Conservation (phyloP, 331 rosid species). For the Acacia concinna region DNA sequence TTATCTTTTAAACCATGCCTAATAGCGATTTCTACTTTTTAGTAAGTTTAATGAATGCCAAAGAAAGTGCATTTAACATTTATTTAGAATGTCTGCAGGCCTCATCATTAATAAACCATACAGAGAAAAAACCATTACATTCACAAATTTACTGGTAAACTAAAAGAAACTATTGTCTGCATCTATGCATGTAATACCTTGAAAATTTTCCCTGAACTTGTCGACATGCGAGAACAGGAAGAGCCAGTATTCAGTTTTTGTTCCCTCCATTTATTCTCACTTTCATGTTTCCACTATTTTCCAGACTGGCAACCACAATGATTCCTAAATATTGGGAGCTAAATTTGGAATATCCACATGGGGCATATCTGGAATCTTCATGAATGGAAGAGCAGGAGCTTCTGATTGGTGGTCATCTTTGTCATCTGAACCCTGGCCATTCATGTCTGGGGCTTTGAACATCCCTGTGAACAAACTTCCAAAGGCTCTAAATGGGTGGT, state of each 20-base stretch:
- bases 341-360: constrained; percentile 34
- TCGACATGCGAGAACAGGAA: not conserved
- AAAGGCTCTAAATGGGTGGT: constrained; percentile 54
- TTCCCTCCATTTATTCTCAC: not conserved
- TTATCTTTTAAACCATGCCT: not conserved
- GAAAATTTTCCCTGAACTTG: not conserved
- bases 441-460: constrained; percentile 32
- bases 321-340: constrained; percentile 18
- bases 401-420: constrained; percentile 11
- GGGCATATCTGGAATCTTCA: constrained; percentile 46
- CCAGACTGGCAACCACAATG: not conserved
- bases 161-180: not conserved
- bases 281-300: not conserved
- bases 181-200: not conserved
- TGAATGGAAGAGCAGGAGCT: constrained; percentile 35
- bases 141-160: not conserved
- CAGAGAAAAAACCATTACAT: not conserved
- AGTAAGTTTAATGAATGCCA: not conserved
- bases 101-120: not conserved
- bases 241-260: not conserved
- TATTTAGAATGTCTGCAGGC: not conserved
- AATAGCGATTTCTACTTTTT: not conserved
- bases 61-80: not conserved
- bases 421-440: constrained; percentile 34
- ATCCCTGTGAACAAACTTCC: constrained; percentile 45